Base-by-base conservation (phyloP, 2,329 filamentous ascomycete genomes). In the Knufia petricola region DNA sequence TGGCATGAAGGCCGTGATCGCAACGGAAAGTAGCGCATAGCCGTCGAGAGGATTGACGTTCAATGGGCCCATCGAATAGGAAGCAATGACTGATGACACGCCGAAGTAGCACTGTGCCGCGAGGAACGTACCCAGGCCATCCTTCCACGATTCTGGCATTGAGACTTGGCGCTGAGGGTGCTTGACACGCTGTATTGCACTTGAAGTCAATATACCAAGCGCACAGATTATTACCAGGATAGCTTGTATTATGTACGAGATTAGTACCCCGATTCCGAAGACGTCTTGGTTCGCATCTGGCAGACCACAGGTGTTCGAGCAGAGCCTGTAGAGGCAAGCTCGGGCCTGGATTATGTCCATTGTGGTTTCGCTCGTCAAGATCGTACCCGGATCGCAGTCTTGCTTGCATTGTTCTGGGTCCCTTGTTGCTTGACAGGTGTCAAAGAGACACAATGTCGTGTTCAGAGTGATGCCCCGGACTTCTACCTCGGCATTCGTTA, bases 281-380 rank as follows among this genome's bases (percentile, higher is more conserved):
- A 24, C 39, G n/a, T 42, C 39, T 13, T 42, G 23, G n/a, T 42
- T 42, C 3, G 37, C 37, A 12, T 39, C 21, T 4, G 23, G 39
- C 19, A 42, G 39, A 15, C 39, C 39, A 42, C 39, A 42, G 23
- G n/a, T 26, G 21, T 42, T 42, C 3, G 39, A 42, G 23, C 39
- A 39, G 17, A 39, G 37, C 17, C 21, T 13, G 17, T 21, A 21
- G n/a, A 39, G 17, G 17, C 37, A 39, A 4, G 17, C 21, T 10
- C 10, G 21, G 17, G 21, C 17, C 17, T 17, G 12, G 21, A 12
- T 39, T 10, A 39, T 20, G 17, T 39, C 37, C 37, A 39, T 39
- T 39, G 17, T 21, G 4, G 15, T 28, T 12, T 28, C 37, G 17
- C 15, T 9, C n/a, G 37, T 9, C 37, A 20, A 9, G 10, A 21